Evolutionary conservation across 495 filamentous ascomycete species (phyloP), one percentile per base, ranked within the genome.

Genomic region (Neurospora intermedia): DNA sequence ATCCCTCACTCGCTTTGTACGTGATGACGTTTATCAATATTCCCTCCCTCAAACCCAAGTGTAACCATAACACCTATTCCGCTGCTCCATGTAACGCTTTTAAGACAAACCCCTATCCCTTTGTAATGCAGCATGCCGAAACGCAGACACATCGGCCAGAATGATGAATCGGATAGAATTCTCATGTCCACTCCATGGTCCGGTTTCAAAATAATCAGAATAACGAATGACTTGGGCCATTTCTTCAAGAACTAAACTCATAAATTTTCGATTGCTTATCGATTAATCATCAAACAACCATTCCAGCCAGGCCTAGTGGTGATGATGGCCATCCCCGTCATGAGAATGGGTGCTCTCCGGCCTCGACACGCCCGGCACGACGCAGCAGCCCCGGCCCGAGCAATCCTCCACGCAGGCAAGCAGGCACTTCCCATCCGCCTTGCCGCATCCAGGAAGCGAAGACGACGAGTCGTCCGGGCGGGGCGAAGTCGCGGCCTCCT

Each of bases 331-430:
- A 69, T 78, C 71, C 2, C 62, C 69, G 48, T 69, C 72, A 20
- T 74, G 73, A 45, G 74, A 76, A 39, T 73, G 71, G 38, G 73
- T 75, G 71, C 80, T 82, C 70, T 75, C 76, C 73, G 71, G 81
- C 74, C 69, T 75, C 71, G 71, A 75, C 54, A 16, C 54, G 6
- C 54, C 78, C 48, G 41, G 76, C 69, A 8, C 74, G 72, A 62
- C 73, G 71, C 94, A 98, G 82, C 95, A 99, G 70, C 93, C 89
- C 71, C 87, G 88, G 0, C 84, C 87, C 18, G 85, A 87, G 77
- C 94, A 98, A 72, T 93, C 88, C 73, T 96, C 93, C 8, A 93
- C 91, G 70, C 95, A 98, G 70, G 94, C 93, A 13, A 98, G 79
- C 69, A 98, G 84, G 77, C 95, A 98, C 48, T 90, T 85, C 4